Percentiles rank a stretch among this genome's conserved stretches.
Conservation (phyloP, 345 rosid genomes). For the Microthlaspi erraticum region DNA sequence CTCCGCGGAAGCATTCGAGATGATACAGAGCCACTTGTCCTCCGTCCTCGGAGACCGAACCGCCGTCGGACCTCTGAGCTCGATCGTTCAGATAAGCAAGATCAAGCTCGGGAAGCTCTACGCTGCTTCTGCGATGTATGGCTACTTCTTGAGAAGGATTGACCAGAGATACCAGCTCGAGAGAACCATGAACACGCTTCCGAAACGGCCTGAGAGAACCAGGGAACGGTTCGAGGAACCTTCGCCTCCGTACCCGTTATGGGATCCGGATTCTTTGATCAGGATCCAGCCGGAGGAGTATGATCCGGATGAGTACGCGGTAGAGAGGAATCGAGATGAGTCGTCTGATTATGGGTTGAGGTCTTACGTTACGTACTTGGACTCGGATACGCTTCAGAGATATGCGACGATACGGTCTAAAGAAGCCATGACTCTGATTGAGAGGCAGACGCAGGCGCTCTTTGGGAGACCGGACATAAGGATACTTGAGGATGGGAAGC, state of each 20-base stretch:
- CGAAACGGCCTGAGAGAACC: slow-evolving; percentile 56
- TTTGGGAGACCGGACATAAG: slow-evolving; percentile 82
- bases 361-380: slow-evolving; percentile 83
- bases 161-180: slow-evolving; percentile 91
- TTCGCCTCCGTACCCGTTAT: slow-evolving; percentile 53
- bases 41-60: slow-evolving; percentile 74
- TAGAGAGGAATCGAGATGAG: slow-evolving; percentile 46
- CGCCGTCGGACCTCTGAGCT: slow-evolving; percentile 70
- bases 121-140: slow-evolving; percentile 94
- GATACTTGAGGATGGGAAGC: slow-evolving; percentile 75
- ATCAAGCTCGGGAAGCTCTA: slow-evolving; percentile 87
- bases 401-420: slow-evolving; percentile 88
- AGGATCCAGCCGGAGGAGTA: slow-evolving; percentile 56
- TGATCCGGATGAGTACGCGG: slow-evolving; percentile 30
- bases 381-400: slow-evolving; percentile 88
- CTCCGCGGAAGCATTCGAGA: slow-evolving; percentile 90
- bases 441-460: slow-evolving; percentile 91
- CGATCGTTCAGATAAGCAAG: slow-evolving; percentile 78
- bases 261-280: slow-evolving; percentile 83
- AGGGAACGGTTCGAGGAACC: slow-evolving; percentile 52
- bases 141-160: slow-evolving; percentile 88
- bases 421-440: slow-evolving; percentile 81
- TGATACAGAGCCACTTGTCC: slow-evolving; percentile 88
- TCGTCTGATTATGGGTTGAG: slow-evolving; percentile 60
- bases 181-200: slow-evolving; percentile 83